These are phyloP conservation scores for Zoysia pacifica DNA, from an alignment of 176 grass and related monocot species.

Conservation along the genomic window DNA sequence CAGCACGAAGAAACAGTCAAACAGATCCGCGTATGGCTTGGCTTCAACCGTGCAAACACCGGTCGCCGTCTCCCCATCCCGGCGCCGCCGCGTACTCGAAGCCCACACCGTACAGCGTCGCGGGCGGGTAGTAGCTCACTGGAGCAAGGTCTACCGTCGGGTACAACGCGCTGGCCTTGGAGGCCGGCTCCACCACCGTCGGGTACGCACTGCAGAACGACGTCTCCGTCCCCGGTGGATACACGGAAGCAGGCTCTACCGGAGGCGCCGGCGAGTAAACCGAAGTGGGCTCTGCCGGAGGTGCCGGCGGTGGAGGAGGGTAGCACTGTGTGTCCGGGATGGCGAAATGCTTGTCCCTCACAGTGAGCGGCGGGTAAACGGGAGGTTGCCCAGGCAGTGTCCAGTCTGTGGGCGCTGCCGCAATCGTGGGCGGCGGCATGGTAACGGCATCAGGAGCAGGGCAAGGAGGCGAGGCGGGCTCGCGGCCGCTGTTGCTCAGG, in stretches of 20 bases:
- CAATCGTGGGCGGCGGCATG: background rate
- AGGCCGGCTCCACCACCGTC: background rate
- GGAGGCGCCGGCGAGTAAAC: background rate
- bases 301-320: background rate
- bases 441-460: background rate
- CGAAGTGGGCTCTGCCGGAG: no score
- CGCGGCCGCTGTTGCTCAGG: background rate
- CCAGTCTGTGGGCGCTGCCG: conserved; percentile 27
- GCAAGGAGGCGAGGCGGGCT: background rate
- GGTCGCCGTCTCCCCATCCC: conserved; percentile 31
- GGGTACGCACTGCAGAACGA: conserved; percentile 22
- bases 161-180: conserved; percentile 24
- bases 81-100: conserved; percentile 27
- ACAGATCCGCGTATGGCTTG: conserved; percentile 12
- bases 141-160: conserved; percentile 42
- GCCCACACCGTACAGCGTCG: background rate
- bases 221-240: background rate
- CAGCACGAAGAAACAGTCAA: conserved; percentile 16
- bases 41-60: conserved; percentile 42
- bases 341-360: background rate
- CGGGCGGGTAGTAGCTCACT: conserved; percentile 38
- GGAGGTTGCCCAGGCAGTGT: background rate
- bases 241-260: background rate
- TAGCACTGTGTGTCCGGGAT: background rate
- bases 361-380: conserved; percentile 27